These are phyloP conservation scores for Polytolypa hystricis DNA, from an alignment of 2,329 filamentous ascomycete genomes.

Conservation along the genomic window DNA sequence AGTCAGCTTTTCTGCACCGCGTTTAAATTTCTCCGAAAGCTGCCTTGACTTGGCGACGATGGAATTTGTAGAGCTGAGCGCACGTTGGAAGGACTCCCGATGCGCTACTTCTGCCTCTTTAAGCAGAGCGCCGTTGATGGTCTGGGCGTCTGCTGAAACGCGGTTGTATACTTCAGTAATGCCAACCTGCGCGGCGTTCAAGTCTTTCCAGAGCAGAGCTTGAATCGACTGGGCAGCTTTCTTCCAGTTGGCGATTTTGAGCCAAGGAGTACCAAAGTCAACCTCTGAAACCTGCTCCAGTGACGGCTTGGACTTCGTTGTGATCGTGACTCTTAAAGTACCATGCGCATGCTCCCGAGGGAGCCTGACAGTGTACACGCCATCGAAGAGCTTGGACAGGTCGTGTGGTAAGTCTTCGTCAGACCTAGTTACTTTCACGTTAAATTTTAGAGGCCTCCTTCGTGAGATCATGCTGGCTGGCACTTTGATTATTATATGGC, in stretches of 20 bases:
- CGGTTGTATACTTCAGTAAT: conserved; percentile 28
- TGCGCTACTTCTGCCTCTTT: conserved; percentile 19
- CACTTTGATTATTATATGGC: conserved; percentile 42
- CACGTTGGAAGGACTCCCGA: conserved; percentile 17
- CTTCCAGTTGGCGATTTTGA: conserved; percentile 38
- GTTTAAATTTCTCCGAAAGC: conserved; percentile 22
- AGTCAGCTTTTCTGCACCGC: conserved; percentile 21
- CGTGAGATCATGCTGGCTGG: conserved; percentile 32
- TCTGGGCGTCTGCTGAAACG: conserved; percentile 28
- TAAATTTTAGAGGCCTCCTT: conserved; percentile 38
- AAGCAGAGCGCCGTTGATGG: conserved; percentile 23
- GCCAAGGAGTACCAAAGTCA: conserved; percentile 37
- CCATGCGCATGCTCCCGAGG: conserved; percentile 40
- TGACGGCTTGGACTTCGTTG: conserved; percentile 24
- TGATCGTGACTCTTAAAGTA: conserved; percentile 38
- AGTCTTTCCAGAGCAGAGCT: conserved; percentile 26
- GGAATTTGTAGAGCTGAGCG: conserved; percentile 14
- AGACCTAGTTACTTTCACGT: conserved; percentile 38
- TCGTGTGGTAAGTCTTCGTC: conserved; percentile 33
- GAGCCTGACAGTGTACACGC: conserved; percentile 42
- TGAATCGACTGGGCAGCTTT: conserved; percentile 27
- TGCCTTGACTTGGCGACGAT: conserved; percentile 25
- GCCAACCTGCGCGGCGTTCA: conserved; percentile 27
- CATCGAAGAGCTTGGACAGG: conserved; percentile 41
- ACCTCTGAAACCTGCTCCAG: conserved; percentile 27